phyloP scores from a whole-genome alignment of 2,329 filamentous ascomycete genomes.

The Microcera coccophila region DNA sequence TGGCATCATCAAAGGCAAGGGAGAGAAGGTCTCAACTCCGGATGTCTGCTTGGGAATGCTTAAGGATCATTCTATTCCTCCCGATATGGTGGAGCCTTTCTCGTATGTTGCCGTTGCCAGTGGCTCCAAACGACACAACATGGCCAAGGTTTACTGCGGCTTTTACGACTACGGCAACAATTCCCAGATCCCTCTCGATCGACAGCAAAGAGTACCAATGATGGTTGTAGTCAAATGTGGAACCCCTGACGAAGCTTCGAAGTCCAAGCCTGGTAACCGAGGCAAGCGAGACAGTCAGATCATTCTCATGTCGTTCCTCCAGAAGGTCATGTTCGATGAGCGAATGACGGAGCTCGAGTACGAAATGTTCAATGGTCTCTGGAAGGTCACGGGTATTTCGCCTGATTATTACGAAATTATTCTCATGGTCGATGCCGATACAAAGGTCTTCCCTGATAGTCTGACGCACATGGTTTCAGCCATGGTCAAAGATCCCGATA shows the following conservation, averaged over 20 bases:
- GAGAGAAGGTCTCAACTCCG: constrained; percentile 80
- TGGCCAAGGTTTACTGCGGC: constrained; percentile 96
- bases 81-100: constrained; percentile 80
- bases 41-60: constrained; percentile 92
- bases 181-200: constrained; percentile 74
- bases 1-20: constrained; percentile 93
- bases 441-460: constrained; percentile 97
- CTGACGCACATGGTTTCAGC: constrained; percentile 98
- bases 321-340: constrained; percentile 99
- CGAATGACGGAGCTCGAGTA: constrained; percentile 99
- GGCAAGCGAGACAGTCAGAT: constrained; percentile 99
- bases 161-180: constrained; percentile 94
- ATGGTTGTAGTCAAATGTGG: constrained; percentile 95
- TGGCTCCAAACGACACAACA: constrained; percentile 96
- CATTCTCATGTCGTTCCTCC: constrained; percentile 97
- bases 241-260: constrained; percentile 76
- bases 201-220: constrained; percentile 97
- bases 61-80: constrained; percentile 78
- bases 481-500: constrained; percentile 98
- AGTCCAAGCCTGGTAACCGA: constrained; percentile 89
- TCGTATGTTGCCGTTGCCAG: constrained; percentile 96
- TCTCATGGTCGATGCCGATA: constrained; percentile 98
- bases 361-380: constrained; percentile 99
- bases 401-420: constrained; percentile 97
- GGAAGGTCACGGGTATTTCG: constrained; percentile 97